Conservation (phyloP, 306 rosid genomes). For the Fagus crenata region DNA sequence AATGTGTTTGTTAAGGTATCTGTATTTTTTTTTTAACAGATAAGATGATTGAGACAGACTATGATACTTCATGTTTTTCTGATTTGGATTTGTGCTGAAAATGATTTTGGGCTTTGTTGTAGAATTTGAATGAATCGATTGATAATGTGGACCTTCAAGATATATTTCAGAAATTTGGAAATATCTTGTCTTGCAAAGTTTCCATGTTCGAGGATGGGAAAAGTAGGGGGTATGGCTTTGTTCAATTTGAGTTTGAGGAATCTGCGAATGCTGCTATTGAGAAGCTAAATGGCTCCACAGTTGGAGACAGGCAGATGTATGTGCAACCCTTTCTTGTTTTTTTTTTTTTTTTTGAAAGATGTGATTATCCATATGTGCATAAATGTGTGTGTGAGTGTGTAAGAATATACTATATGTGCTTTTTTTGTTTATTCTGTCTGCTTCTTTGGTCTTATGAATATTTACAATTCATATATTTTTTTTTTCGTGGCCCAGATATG, state of each 20-base stretch:
- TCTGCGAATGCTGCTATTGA: conserved; percentile 72
- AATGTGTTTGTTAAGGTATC: conserved; percentile 86
- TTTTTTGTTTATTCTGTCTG: not conserved
- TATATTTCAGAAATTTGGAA: conserved; percentile 62
- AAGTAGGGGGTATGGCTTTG: conserved; percentile 86
- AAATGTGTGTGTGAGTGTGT: conserved; percentile 10
- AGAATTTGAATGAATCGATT: conserved; percentile 64
- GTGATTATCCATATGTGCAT: conserved; percentile 2
- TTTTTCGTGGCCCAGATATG: conserved; percentile 56
- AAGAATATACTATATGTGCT: conserved; percentile 7
- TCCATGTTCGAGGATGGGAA: conserved; percentile 73
- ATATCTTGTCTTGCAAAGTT: conserved; percentile 74
- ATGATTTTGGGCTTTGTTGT: conserved; percentile 28
- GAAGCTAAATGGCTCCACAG: conserved; percentile 61
- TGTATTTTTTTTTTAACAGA: conserved; percentile 9
- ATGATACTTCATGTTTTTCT: conserved; percentile 13
- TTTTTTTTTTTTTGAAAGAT: not conserved
- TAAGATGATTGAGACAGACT: conserved; percentile 8
- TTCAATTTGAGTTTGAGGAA: conserved; percentile 82
- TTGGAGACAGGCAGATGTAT: conserved; percentile 67
- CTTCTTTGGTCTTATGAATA: conserved; percentile 15
- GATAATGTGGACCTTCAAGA: conserved; percentile 57
- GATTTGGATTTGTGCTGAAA: conserved; percentile 14
- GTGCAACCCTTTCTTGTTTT: conserved; percentile 30
- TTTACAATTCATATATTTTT: conserved; percentile 9